Conservation (phyloP, 768 basidiomycete genomes). For the Chalciporus piperatus region DNA sequence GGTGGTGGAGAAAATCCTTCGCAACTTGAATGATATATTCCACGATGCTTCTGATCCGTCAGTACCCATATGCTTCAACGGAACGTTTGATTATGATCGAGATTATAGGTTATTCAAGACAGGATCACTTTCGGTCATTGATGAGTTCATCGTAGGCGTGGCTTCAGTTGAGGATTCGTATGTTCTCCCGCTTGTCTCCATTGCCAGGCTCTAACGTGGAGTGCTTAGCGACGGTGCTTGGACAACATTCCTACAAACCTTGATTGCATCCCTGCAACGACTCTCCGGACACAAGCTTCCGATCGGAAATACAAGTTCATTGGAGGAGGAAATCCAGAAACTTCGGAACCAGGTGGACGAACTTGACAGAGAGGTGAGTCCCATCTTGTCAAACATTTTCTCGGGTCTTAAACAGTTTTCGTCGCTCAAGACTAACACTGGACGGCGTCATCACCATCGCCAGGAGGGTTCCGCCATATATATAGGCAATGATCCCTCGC, state of each 20-base stretch:
- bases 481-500: conserved; percentile 9
- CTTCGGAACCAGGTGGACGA: conserved; percentile 60
- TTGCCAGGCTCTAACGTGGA: conserved; percentile 13
- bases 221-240: conserved; percentile 59
- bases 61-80: conserved; percentile 24
- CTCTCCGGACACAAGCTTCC: conserved; percentile 65
- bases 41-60: conserved; percentile 61
- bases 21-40: conserved; percentile 52
- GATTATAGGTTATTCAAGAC: conserved; percentile 56
- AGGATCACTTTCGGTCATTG: conserved; percentile 55
- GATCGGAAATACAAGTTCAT: conserved; percentile 42
- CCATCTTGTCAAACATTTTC: background rate
- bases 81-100: conserved; percentile 1
- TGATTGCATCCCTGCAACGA: conserved; percentile 58
- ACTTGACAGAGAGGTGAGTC: conserved; percentile 61
- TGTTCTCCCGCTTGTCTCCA: conserved; percentile 18
- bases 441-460: conserved; percentile 2
- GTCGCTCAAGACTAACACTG: background rate
- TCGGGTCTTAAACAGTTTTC: conserved; percentile 4
- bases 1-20: conserved; percentile 56
- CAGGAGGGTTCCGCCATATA: conserved; percentile 18
- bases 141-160: conserved; percentile 65
- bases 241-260: conserved; percentile 57
- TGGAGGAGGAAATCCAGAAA: conserved; percentile 58
- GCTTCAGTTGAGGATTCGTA: conserved; percentile 62